Conservation (phyloP, 1,139 yeast species). For the Suhomyces maxii region DNA sequence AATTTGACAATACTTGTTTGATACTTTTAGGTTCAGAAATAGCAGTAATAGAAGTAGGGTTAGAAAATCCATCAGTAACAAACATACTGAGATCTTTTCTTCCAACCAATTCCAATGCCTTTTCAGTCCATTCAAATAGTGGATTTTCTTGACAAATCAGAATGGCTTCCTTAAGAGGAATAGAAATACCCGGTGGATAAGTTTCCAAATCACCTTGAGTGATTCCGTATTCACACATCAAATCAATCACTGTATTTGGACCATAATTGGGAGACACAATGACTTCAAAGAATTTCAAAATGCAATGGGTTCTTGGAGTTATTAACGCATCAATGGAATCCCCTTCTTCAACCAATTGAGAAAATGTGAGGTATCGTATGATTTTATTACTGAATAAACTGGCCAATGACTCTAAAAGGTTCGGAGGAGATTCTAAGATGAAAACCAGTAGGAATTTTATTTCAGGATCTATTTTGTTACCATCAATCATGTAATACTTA, state of each 20-base stretch:
- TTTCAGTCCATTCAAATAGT: slow-evolving; percentile 47
- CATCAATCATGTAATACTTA: slow-evolving; percentile 49
- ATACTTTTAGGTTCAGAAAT: slow-evolving; percentile 39
- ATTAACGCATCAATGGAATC: slow-evolving; percentile 58
- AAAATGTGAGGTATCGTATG: slow-evolving; percentile 61
- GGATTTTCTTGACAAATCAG: slow-evolving; percentile 58
- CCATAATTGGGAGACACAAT: slow-evolving; percentile 56
- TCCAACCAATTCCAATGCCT: slow-evolving; percentile 61
- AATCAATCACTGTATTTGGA: slow-evolving; percentile 53
- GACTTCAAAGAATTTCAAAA: slow-evolving; percentile 61
- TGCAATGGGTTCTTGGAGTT: slow-evolving; percentile 64
- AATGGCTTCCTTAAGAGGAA: slow-evolving; percentile 65
- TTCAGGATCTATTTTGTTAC: slow-evolving; percentile 22
- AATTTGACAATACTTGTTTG: slow-evolving; percentile 45
- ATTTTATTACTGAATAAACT: slow-evolving; percentile 50
- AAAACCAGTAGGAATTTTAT: slow-evolving; percentile 42
- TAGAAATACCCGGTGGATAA: slow-evolving; percentile 68
- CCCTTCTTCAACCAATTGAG: slow-evolving; percentile 66
- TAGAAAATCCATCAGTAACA: slow-evolving; percentile 8
- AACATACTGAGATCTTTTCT: slow-evolving; percentile 61
- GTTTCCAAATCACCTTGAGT: slow-evolving; percentile 58
- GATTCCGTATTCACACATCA: slow-evolving; percentile 58
- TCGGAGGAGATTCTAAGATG: slow-evolving; percentile 53
- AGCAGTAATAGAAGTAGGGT: slow-evolving; percentile 10
- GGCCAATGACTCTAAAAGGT: slow-evolving; percentile 52